Base-by-base conservation (phyloP, 176 grass and related monocot species). In the Thalia dealbata region DNA sequence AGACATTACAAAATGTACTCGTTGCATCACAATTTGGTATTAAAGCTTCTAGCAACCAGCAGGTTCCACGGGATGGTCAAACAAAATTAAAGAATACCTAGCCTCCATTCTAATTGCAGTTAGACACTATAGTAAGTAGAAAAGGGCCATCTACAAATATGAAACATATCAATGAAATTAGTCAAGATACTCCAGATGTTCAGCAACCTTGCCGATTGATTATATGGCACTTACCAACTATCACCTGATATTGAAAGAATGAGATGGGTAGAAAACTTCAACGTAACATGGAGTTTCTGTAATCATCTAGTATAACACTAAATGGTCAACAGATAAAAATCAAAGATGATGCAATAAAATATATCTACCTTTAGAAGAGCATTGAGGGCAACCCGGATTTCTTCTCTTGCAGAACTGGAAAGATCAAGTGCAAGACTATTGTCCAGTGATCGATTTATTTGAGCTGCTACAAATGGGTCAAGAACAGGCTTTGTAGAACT, bases 281-380 rank as follows among this genome's bases (percentile, higher is more conserved):
- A 43, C 10, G 2, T 23, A 14, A 43, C 13, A 58, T 35, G 28
- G 13, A 18, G 2, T 64, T 18, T 32, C 3, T 68, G 43, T 22
- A 10, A 43, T 43, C 18, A 68, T 68, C 11, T 14, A 63, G 26
- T 28, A 58, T 7, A 28, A 14, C 24, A 14, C 7, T 26, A 11
- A 62, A 24, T 63, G 61, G 28, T 58, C 19, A 27, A 29, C 61
- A 63, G 27, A 63, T 30, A 63, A 15, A 13, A 22, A 66, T 35
- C 61, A 50, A 70, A 30, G 13, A 28, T 26, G 32, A 35, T 32
- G 19, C 50, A 73, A 6, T 35, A 21, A 14, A 7, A 58, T 24
- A 61, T 6, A 62, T 8, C 6, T 86, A 99, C 90, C 90, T 99
- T 95, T 78, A 99, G 87, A 69, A 99, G 81, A 85, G 71, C 25